Conservation (phyloP, 352 stramenopile species). For the Pythium volutum region DNA sequence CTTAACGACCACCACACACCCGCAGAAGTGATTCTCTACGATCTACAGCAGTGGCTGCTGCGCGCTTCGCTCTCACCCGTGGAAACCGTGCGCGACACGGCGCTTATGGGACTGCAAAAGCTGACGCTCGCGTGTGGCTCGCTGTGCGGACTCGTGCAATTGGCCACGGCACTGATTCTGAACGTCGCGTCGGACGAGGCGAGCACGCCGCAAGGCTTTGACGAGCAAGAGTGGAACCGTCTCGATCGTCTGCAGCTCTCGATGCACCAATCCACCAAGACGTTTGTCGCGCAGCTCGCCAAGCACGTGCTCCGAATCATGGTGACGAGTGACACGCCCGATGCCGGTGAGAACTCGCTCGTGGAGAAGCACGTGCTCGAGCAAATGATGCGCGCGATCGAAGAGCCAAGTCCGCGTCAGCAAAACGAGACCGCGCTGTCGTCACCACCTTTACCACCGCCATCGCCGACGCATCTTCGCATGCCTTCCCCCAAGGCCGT, state of each 20-base stretch:
- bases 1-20: slow-evolving; percentile 45
- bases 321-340: slow-evolving; percentile 29
- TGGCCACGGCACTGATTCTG: slow-evolving; percentile 63
- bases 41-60: slow-evolving; percentile 70
- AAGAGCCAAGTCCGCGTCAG: background rate
- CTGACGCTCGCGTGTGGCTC: slow-evolving; percentile 75
- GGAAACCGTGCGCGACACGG: slow-evolving; percentile 52
- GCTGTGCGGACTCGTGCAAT: slow-evolving; percentile 68
- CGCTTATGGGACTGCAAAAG: slow-evolving; percentile 54
- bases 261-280: slow-evolving; percentile 29
- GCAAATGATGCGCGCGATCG: slow-evolving; percentile 30
- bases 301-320: slow-evolving; percentile 53
- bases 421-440: background rate
- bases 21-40: slow-evolving; percentile 44
- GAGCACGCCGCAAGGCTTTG: slow-evolving; percentile 16
- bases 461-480: slow-evolving; percentile 3
- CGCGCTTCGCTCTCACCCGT: slow-evolving; percentile 48
- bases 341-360: slow-evolving; percentile 32
- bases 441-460: background rate
- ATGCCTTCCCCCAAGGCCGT: slow-evolving; percentile 23
- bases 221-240: slow-evolving; percentile 48
- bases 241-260: slow-evolving; percentile 58
- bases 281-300: slow-evolving; percentile 52
- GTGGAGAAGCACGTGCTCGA: slow-evolving; percentile 55
- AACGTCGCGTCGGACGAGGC: slow-evolving; percentile 30